These are phyloP conservation scores for Trichosporon sp. DNA, from an alignment of 1,284 basidiomycete species.

Conservation along the genomic window DNA sequence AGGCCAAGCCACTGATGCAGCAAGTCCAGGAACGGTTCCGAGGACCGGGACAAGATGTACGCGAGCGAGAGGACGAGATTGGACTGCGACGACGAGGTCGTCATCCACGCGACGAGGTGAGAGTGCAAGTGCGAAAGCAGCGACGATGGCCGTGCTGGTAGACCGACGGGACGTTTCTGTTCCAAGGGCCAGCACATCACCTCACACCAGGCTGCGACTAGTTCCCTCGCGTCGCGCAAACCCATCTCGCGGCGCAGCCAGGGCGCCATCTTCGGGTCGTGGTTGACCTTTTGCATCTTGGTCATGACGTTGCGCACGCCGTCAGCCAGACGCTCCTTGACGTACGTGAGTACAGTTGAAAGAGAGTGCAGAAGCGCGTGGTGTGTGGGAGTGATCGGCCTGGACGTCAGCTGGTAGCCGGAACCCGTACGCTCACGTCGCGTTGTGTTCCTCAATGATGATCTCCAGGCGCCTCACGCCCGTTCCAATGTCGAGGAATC, in stretches of 20 bases:
- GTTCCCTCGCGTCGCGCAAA: constrained; percentile 36
- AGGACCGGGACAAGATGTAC: constrained; percentile 43
- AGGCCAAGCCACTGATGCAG: constrained; percentile 53
- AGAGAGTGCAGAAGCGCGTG: constrained; percentile 50
- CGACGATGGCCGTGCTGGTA: constrained; percentile 43
- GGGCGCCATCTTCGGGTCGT: constrained; percentile 19
- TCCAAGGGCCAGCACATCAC: constrained; percentile 45
- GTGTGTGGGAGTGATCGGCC: constrained; percentile 50
- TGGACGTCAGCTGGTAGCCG: constrained; percentile 24
- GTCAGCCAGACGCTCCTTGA: constrained; percentile 40
- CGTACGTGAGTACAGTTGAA: constrained; percentile 44
- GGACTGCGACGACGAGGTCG: constrained; percentile 32
- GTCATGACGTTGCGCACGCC: constrained; percentile 25
- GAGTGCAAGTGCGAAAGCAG: constrained; percentile 47
- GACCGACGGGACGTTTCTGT: constrained; percentile 30
- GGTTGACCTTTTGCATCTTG: constrained; percentile 24
- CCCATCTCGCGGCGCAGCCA: constrained; percentile 39
- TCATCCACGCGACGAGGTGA: constrained; percentile 39
- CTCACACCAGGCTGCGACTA: constrained; percentile 37
- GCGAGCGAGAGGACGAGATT: constrained; percentile 39
- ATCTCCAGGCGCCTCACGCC: constrained; percentile 46
- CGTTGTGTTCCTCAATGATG: constrained; percentile 42
- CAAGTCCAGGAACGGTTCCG: constrained; percentile 40
- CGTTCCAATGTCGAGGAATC: constrained; percentile 39
- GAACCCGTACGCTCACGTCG: constrained; percentile 29